These are phyloP conservation scores for Patellifolia procumbens DNA, from an alignment of 179 eudicot genomes.

Conservation along the genomic window DNA sequence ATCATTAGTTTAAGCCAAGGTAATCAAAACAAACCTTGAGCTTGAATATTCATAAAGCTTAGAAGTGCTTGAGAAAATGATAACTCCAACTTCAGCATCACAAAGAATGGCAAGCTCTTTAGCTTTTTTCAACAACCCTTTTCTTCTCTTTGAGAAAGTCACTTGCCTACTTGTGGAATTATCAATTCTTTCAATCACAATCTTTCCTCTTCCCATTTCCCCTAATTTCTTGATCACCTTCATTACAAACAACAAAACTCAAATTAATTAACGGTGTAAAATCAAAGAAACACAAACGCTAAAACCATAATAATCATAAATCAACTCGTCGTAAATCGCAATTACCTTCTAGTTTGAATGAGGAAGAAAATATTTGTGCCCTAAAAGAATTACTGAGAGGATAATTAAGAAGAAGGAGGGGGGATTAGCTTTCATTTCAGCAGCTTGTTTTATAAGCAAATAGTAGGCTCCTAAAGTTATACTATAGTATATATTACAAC, in stretches of 20 bases:
- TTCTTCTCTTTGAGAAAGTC: conserved; percentile 43
- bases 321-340: not conserved
- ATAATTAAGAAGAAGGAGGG: not conserved
- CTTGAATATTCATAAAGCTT: conserved; percentile 40
- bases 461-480: not conserved
- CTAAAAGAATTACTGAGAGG: conserved; percentile 8
- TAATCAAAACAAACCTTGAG: conserved; percentile 30
- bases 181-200: conserved; percentile 41
- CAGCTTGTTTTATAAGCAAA: conserved; percentile 34
- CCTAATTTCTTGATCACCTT: not conserved
- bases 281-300: not conserved
- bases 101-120: conserved; percentile 46
- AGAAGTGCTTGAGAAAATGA: conserved; percentile 41
- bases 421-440: conserved; percentile 9
- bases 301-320: not conserved
- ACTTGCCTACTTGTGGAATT: conserved; percentile 43
- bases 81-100: conserved; percentile 49
- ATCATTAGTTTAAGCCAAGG: not conserved
- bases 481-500: not conserved
- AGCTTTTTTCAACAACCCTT: conserved; percentile 41
- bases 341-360: too few relatives aligned
- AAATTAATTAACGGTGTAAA: not conserved
- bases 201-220: conserved; percentile 46
- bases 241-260: not conserved
- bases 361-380: conserved; percentile 16